These are phyloP conservation scores for Tricholoma bakamatsutake DNA, from an alignment of 768 basidiomycete species.

Conservation along the genomic window DNA sequence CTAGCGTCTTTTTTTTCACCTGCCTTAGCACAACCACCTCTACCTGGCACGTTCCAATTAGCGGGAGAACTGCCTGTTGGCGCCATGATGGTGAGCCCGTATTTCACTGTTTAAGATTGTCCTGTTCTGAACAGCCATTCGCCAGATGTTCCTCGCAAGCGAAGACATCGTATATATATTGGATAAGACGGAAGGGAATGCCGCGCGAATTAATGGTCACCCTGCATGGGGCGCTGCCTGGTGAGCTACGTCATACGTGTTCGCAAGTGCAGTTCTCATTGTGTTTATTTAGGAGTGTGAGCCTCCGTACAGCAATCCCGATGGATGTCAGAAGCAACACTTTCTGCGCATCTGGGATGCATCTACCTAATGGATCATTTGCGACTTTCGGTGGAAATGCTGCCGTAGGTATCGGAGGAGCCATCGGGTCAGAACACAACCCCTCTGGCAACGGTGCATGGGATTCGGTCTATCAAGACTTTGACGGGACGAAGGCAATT, in stretches of 20 bases:
- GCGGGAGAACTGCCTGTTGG: slow-evolving; percentile 33
- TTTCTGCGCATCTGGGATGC: slow-evolving; percentile 82
- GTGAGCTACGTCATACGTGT: slow-evolving; percentile 23
- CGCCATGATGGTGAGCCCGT: slow-evolving; percentile 32
- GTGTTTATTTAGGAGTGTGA: slow-evolving; percentile 45
- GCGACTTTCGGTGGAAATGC: slow-evolving; percentile 75
- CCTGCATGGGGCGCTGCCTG: slow-evolving; percentile 71
- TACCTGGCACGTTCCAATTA: slow-evolving; percentile 31
- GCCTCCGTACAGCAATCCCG: slow-evolving; percentile 47
- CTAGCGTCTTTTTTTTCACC: slow-evolving; percentile 18
- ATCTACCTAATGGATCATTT: slow-evolving; percentile 74
- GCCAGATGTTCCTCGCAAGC: slow-evolving; percentile 64
- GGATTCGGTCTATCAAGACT: slow-evolving; percentile 71
- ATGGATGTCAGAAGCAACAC: slow-evolving; percentile 74
- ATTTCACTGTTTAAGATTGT: not conserved
- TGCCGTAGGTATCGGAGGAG: slow-evolving; percentile 62
- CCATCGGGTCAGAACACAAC: slow-evolving; percentile 45
- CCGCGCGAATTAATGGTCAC: slow-evolving; percentile 47
- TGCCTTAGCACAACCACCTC: slow-evolving; percentile 18
- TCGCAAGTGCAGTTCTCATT: not conserved
- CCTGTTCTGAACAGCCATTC: not conserved
- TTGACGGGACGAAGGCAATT: slow-evolving; percentile 78
- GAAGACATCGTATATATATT: slow-evolving; percentile 68
- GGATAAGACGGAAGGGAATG: slow-evolving; percentile 75
- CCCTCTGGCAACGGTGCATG: slow-evolving; percentile 42